Conservation (phyloP, 2,329 filamentous ascomycete genomes). For the Immersiporthe knoxdaviesiana region DNA sequence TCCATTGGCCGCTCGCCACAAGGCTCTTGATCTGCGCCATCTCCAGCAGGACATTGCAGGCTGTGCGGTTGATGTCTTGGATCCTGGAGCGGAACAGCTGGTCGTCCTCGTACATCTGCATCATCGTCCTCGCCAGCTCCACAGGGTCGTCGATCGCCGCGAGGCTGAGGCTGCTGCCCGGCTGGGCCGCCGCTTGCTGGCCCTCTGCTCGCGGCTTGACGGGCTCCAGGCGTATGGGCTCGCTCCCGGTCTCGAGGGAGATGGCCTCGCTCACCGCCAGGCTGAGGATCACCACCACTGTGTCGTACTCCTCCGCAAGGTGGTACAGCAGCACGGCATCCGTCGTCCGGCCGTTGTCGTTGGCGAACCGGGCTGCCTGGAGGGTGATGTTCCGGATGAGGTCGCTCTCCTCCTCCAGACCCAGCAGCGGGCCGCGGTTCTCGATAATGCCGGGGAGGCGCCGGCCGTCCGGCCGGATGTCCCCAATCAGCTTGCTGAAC, state of each 20-base stretch:
- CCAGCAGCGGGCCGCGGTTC: conserved; percentile 79
- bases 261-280: conserved; percentile 88
- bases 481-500: conserved; percentile 90
- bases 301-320: conserved; percentile 92
- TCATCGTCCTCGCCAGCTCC: conserved; percentile 63
- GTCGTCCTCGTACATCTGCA: conserved; percentile 64
- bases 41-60: conserved; percentile 60
- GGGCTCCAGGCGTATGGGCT: conserved; percentile 76
- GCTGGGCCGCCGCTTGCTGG: conserved; percentile 43
- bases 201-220: conserved; percentile 69
- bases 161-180: conserved; percentile 62
- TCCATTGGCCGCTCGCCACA: conserved; percentile 59
- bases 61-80: conserved; percentile 58
- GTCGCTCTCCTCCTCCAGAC: conserved; percentile 76
- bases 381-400: conserved; percentile 92
- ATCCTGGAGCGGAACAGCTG: conserved; percentile 64
- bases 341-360: conserved; percentile 90
- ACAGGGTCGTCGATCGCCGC: conserved; percentile 64
- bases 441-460: conserved; percentile 88
- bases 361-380: conserved; percentile 88
- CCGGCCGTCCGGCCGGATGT: conserved; percentile 83
- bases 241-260: conserved; percentile 81
- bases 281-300: conserved; percentile 88
- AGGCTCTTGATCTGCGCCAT: conserved; percentile 65
- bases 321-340: conserved; percentile 96